Evolutionary conservation across 345 rosid species (phyloP).

Genomic region (Eucalyptus curtisii): DNA sequence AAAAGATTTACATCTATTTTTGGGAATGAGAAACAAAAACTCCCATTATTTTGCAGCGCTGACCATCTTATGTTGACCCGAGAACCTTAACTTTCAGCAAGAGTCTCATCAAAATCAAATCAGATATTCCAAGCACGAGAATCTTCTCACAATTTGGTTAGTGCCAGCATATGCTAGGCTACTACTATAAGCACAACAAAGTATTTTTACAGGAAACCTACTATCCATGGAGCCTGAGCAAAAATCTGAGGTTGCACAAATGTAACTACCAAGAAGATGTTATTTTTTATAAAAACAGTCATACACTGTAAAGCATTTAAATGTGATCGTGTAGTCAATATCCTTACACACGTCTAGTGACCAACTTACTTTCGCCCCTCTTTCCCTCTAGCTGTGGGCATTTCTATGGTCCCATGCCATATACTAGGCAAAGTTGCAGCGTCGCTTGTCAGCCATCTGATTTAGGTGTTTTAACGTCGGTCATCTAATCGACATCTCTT

Average conservation of each 20-base stretch:
- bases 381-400: not conserved
- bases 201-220: not conserved
- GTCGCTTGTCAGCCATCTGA: not conserved
- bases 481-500: not conserved
- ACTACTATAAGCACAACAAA: not conserved
- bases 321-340: not conserved
- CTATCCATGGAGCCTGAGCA: not conserved
- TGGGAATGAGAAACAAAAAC: not conserved
- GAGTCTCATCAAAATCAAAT: not conserved
- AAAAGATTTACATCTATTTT: not conserved
- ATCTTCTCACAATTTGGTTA: not conserved
- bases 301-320: not conserved
- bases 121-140: not conserved
- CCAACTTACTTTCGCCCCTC: not conserved
- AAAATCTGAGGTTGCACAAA: not conserved
- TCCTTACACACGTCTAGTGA: not conserved
- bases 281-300: not conserved
- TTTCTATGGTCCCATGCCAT: not conserved
- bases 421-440: fast-evolving
- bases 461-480: not conserved
- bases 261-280: not conserved
- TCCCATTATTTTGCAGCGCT: not conserved
- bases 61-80: not conserved
- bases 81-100: not conserved
- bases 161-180: not conserved